Percentiles rank a stretch among this genome's conserved stretches.
These are phyloP conservation scores for Camellia granthamiana DNA, from an alignment of 148 eudicot genomes.

Conservation along the genomic window DNA sequence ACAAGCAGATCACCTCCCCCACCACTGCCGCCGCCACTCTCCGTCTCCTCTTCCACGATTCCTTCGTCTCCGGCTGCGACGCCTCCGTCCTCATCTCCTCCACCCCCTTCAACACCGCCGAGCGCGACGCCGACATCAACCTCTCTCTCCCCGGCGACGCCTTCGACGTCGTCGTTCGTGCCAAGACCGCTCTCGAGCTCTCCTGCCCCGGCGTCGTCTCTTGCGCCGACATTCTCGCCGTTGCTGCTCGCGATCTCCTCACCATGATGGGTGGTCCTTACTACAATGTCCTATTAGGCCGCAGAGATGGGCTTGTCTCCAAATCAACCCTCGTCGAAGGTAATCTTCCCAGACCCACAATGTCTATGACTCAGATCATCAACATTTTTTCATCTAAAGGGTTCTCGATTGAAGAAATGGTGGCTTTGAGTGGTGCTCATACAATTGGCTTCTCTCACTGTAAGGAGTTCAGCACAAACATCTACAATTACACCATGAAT, in stretches of 20 bases:
- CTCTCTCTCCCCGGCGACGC: constrained; percentile 66
- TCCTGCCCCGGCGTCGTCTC: constrained; percentile 49
- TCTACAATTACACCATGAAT: constrained; percentile 29
- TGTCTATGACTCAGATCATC: constrained; percentile 26
- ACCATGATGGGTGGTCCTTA: constrained; percentile 47
- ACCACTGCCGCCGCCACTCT: constrained; percentile 54
- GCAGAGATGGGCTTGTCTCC: constrained; percentile 20
- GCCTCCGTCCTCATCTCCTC: constrained; percentile 45
- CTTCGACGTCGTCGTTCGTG: constrained; percentile 51
- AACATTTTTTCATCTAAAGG: constrained; percentile 27
- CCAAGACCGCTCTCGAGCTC: constrained; percentile 52
- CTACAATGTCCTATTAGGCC: constrained; percentile 31
- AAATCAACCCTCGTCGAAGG: constrained; percentile 21
- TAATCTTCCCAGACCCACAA: constrained; percentile 22
- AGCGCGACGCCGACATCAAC: constrained; percentile 55
- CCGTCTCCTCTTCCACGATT: constrained; percentile 57
- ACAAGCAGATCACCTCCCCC: constrained; percentile 45
- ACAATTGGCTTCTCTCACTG: constrained; percentile 57
- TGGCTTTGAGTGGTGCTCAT: constrained; percentile 48
- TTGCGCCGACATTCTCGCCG: constrained; percentile 51
- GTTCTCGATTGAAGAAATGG: constrained; percentile 31
- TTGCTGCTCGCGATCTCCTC: constrained; percentile 49
- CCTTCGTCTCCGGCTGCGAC: constrained; percentile 54
- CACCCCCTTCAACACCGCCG: constrained; percentile 41
- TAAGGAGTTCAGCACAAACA: constrained; percentile 35